Conservation (phyloP, 2,329 filamentous ascomycete species). For the Hymenoscyphus fructigenus region DNA sequence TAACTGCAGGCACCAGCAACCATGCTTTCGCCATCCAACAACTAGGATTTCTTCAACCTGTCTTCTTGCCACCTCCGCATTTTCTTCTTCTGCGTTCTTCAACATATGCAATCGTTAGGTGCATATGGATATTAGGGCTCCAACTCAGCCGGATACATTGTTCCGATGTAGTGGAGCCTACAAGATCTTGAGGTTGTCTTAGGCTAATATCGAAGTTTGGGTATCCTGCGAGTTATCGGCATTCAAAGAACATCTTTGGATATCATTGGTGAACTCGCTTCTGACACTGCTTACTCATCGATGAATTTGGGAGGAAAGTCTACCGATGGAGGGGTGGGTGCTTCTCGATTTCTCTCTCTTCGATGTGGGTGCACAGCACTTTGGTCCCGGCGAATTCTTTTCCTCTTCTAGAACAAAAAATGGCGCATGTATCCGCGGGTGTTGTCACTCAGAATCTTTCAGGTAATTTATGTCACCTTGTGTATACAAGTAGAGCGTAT, state of each 20-base stretch:
- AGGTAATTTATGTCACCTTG: background rate
- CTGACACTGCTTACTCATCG: background rate
- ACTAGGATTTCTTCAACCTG: background rate
- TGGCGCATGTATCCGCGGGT: background rate
- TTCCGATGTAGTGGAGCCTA: background rate
- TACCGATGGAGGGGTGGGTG: too few relatives aligned
- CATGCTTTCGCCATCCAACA: slow-evolving; percentile 3
- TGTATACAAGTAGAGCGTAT: background rate
- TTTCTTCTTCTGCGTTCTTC: background rate
- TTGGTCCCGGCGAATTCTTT: background rate
- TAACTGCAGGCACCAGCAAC: background rate
- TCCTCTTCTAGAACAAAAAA: background rate
- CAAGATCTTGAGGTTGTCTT: background rate
- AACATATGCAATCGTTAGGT: background rate
- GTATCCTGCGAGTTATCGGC: background rate
- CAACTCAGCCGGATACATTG: background rate
- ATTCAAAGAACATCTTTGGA: background rate
- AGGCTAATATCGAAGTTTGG: background rate
- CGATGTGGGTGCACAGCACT: background rate
- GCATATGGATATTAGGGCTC: background rate
- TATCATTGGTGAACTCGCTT: background rate
- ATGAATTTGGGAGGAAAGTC: background rate
- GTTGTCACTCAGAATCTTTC: background rate
- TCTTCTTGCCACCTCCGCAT: slow-evolving; percentile 2
- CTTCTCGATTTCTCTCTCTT: too few relatives aligned